phyloP scores from a whole-genome alignment of 108 stramenopile genomes.

The Nitzschia sp. region DNA sequence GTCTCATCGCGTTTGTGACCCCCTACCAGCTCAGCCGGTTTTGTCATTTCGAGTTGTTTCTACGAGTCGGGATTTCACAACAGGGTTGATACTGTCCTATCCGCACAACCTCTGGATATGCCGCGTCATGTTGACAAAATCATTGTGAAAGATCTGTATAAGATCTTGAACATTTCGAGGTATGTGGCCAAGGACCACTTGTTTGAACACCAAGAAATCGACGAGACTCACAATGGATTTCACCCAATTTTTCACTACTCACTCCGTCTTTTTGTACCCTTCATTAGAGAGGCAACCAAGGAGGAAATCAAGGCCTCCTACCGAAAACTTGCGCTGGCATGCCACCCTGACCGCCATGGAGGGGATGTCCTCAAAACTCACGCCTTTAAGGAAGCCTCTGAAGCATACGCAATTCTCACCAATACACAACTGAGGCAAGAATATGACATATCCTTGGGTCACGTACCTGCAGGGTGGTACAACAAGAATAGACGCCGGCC shows the following conservation, averaged over 20 bases:
- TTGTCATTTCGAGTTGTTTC: too few relatives aligned
- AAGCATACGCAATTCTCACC: slow-evolving; percentile 70
- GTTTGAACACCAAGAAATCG: neutral
- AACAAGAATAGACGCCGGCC: slow-evolving; percentile 39
- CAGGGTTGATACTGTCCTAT: too few relatives aligned
- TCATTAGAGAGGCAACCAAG: slow-evolving; percentile 58
- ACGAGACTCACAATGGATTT: slow-evolving; percentile 1
- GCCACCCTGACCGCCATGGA: slow-evolving; percentile 77
- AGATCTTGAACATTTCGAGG: slow-evolving; percentile 36
- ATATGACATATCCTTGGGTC: slow-evolving; percentile 40
- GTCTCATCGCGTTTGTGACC: too few relatives aligned
- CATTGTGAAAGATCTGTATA: slow-evolving; percentile 32
- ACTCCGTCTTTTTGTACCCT: slow-evolving; percentile 20
- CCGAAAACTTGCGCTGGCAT: slow-evolving; percentile 59
- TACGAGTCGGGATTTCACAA: too few relatives aligned
- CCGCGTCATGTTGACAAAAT: too few relatives aligned
- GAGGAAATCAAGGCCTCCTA: slow-evolving; percentile 78
- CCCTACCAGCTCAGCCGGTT: too few relatives aligned
- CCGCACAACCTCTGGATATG: too few relatives aligned
- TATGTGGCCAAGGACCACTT: slow-evolving; percentile 7
- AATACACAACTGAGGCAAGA: slow-evolving; percentile 41
- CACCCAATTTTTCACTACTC: neutral
- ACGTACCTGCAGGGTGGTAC: slow-evolving; percentile 29
- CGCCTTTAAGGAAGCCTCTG: slow-evolving; percentile 66
- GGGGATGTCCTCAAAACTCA: slow-evolving; percentile 50